Base-by-base conservation (phyloP, 495 filamentous ascomycete genomes). In the Lindgomyces ingoldianus region DNA sequence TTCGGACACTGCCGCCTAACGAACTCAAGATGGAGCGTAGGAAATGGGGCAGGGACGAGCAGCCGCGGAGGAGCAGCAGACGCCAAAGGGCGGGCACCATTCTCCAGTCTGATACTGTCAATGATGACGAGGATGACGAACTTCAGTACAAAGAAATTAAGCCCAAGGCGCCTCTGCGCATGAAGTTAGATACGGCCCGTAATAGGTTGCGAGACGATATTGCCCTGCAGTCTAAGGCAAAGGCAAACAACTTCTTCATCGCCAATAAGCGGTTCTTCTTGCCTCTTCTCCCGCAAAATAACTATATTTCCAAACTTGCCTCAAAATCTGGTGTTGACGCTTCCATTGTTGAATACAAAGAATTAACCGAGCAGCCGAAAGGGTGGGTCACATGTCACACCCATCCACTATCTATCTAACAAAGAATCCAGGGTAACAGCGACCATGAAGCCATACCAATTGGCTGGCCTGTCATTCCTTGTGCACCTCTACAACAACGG, bases 381-480 rank as follows among this genome's bases (percentile, higher is more conserved):
- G 78, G 79, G 48, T 52, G 26, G 10, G 48, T 29, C 14, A 8
- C 25, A n/a, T n/a, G n/a, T 39, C 33, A 39, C 6, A 6, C 6
- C 6, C 33, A 39, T 39, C 33, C 33, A 39, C 6, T 39, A 14
- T 14, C 6, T 39, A 14, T 70, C 66, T 73, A 58, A 8, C 0
- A 6, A 2, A 18, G 22, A n/a, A 29, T 18, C 12, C 36, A 52
- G 48, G 1, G 70, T 88, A 46, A 76, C 65, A 3, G 74, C 81
- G 1, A 76, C 68, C 1, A 82, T 89, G 75, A 89, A 89, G 66
- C 80, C 83, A 1, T 86, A 89, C 62, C 87, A 89, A 64, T 71
- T 88, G 0, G 76, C 81, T 10, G 87, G 85, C 0, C 74, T 89
- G 0, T 84, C 83, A 0, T 88, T 85, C 67, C 76, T 89, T 4